Percentiles rank a stretch among this genome's conserved stretches.
Evolutionary conservation across 371 early-diverging fungal species (phyloP).

Genomic region (Nematocida sp.): DNA sequence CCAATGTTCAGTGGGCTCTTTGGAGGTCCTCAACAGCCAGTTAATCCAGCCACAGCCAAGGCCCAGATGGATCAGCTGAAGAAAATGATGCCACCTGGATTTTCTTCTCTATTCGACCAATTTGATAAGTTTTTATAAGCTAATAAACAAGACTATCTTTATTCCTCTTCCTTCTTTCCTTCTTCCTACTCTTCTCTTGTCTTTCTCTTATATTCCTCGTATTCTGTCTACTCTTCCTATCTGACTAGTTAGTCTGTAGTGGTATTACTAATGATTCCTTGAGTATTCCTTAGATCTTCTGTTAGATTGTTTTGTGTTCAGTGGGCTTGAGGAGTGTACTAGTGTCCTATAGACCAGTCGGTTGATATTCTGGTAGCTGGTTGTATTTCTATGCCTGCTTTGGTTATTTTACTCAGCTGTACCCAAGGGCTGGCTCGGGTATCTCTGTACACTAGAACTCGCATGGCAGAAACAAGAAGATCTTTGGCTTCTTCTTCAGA

Average conservation of each 20-base stretch:
- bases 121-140: slow-evolving; percentile 22
- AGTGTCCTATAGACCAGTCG: slow-evolving; percentile 22
- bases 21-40: background rate
- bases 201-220: too few species aligned
- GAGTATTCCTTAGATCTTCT: background rate
- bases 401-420: slow-evolving; percentile 49
- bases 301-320: too few species aligned
- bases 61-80: slow-evolving; percentile 49
- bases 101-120: slow-evolving; percentile 50
- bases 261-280: background rate
- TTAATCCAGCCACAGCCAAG: slow-evolving; percentile 17
- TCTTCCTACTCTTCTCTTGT: background rate
- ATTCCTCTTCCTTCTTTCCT: background rate
- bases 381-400: slow-evolving; percentile 11
- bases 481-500: slow-evolving; percentile 81
- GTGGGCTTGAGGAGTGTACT: too few species aligned
- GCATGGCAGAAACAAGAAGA: slow-evolving; percentile 79
- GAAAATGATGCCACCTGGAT: slow-evolving; percentile 53
- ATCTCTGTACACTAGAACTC: slow-evolving; percentile 88
- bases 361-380: slow-evolving; percentile 10
- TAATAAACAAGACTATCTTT: background rate
- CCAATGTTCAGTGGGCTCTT: slow-evolving; percentile 51
- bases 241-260: background rate
- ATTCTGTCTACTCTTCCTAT: too few species aligned
- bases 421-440: slow-evolving; percentile 84